phyloP scores from a whole-genome alignment of 352 stramenopile species.

The Vaucheria bursata region DNA sequence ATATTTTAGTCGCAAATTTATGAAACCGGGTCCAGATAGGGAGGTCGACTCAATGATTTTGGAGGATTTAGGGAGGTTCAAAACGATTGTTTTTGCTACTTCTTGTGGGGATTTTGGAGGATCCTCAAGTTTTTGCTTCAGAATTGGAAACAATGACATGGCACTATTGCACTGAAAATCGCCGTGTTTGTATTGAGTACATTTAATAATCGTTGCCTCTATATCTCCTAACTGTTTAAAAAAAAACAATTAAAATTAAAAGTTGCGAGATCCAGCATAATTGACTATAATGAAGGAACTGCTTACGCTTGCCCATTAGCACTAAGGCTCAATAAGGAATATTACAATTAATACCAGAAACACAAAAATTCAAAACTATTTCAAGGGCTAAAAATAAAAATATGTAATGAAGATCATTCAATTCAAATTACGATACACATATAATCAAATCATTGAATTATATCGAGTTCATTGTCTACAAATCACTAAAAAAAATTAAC shows the following conservation, averaged over 20 bases:
- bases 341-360: no score
- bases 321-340: no score
- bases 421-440: no score
- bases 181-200: conserved; percentile 56
- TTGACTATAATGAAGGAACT: no score
- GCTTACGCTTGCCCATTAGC: no score
- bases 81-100: conserved; percentile 77
- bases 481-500: no score
- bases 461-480: no score
- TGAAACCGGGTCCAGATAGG: conserved; percentile 90
- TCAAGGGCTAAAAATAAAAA: no score
- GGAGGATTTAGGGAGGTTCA: conserved; percentile 64
- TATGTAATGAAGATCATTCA: no score
- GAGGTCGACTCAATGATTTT: conserved; percentile 61
- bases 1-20: conserved; percentile 85
- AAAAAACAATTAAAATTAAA: no score
- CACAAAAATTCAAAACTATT: conserved; percentile 1
- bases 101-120: conserved; percentile 59
- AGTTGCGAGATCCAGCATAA: no score
- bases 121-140: conserved; percentile 65
- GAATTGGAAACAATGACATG: conserved; percentile 88
- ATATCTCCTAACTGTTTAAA: conserved; percentile 10
- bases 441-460: no score
- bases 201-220: conserved; percentile 15
- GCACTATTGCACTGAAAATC: conserved; percentile 98